Percentiles rank a stretch among this genome's conserved stretches.
These are phyloP conservation scores for Coemansia sp. DNA, from an alignment of 192 early-diverging fungal species.

Conservation along the genomic window DNA sequence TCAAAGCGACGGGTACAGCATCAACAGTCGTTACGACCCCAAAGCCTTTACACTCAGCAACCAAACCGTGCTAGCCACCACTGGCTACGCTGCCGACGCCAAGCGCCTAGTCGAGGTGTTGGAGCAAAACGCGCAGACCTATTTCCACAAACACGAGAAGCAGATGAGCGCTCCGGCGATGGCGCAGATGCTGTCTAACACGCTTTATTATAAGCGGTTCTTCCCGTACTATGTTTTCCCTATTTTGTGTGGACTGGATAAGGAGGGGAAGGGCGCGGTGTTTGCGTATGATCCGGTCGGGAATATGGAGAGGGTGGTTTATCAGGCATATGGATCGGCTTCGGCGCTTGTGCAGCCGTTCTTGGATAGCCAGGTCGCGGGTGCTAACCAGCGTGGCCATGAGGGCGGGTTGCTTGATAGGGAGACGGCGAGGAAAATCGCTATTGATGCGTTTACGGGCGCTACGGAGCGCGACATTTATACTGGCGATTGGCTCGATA, in stretches of 20 bases:
- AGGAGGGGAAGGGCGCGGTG: slow-evolving; percentile 85
- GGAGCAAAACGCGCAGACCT: slow-evolving; percentile 90
- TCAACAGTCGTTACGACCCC: slow-evolving; percentile 91
- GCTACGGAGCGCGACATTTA: slow-evolving; percentile 99
- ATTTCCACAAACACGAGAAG: slow-evolving; percentile 88
- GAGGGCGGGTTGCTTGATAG: slow-evolving; percentile 17
- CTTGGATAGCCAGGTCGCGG: slow-evolving; percentile 90
- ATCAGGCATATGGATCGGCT: slow-evolving; percentile 80
- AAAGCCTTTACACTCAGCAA: slow-evolving; percentile 90
- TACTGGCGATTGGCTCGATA: slow-evolving; percentile 94
- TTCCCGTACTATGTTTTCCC: slow-evolving; percentile 96
- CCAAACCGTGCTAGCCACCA: slow-evolving; percentile 78
- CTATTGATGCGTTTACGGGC: slow-evolving; percentile 94
- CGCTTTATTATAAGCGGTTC: slow-evolving; percentile 90
- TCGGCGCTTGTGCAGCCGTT: slow-evolving; percentile 95
- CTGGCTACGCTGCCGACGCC: slow-evolving; percentile 89
- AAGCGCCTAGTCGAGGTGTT: slow-evolving; percentile 80
- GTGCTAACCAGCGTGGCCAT: slow-evolving; percentile 65
- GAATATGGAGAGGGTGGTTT: slow-evolving; percentile 77
- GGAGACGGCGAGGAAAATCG: slow-evolving; percentile 68
- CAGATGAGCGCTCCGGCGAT: slow-evolving; percentile 81
- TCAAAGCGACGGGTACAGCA: slow-evolving; percentile 90
- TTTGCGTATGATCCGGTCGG: slow-evolving; percentile 94
- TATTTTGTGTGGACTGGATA: slow-evolving; percentile 87
- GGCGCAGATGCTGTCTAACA: slow-evolving; percentile 93